Conservation (phyloP, 2,329 filamentous ascomycete species). For the Cladosporium sp. region DNA sequence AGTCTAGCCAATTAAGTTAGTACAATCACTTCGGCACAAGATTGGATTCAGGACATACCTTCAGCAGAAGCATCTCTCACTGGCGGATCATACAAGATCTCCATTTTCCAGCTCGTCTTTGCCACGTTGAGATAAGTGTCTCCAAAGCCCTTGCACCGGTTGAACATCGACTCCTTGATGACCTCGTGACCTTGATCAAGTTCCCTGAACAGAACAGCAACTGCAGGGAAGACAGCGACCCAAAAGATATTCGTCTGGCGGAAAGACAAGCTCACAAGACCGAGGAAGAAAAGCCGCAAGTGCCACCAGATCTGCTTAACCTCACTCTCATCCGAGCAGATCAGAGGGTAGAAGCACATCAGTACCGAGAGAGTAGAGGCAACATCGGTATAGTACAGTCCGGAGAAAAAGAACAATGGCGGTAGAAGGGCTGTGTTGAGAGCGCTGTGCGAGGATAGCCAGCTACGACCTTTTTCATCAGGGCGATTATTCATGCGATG, state of each 20-base stretch:
- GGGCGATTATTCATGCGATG: slow-evolving; percentile 16
- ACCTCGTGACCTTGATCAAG: slow-evolving; percentile 49
- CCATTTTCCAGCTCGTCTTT: slow-evolving; percentile 35
- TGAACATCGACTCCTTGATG: slow-evolving; percentile 29
- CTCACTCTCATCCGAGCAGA: slow-evolving; percentile 4
- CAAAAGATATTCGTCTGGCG: slow-evolving; percentile 97
- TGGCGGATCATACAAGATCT: slow-evolving; percentile 48
- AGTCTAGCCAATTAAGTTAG: slow-evolving; percentile 36
- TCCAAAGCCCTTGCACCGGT: slow-evolving; percentile 27
- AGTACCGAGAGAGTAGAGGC: slow-evolving; percentile 74
- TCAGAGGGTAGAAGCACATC: slow-evolving; percentile 52
- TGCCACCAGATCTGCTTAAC: slow-evolving; percentile 12
- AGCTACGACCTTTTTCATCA: slow-evolving; percentile 15
- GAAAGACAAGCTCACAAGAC: slow-evolving; percentile 67
- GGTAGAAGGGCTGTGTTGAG: slow-evolving; percentile 84
- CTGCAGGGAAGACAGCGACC: slow-evolving; percentile 75
- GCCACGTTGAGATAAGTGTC: slow-evolving; percentile 25
- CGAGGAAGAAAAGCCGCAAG: slow-evolving; percentile 46
- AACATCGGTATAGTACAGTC: slow-evolving; percentile 91
- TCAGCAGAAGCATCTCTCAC: slow-evolving; percentile 45
- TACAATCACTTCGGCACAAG: too few species aligned
- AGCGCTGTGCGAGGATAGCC: slow-evolving; percentile 52
- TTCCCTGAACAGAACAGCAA: slow-evolving; percentile 42
- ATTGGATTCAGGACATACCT: slow-evolving; percentile 38
- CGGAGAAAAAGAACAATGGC: slow-evolving; percentile 92